These are phyloP conservation scores for Ammopiptanthus mongolicus DNA, from an alignment of 306 rosid genomes.

Conservation along the genomic window DNA sequence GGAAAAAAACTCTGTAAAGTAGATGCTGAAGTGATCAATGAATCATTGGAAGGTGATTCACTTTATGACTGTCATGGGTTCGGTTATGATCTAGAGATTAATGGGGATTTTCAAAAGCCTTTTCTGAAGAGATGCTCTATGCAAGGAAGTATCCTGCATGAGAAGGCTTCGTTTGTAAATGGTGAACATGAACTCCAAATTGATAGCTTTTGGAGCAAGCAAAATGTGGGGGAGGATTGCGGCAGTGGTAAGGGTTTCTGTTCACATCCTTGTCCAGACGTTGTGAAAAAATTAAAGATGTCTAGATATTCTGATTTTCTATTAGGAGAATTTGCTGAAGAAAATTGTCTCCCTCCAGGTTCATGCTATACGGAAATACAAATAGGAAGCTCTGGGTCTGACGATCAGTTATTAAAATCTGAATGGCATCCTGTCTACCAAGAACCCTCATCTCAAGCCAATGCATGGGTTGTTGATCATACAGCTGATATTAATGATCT, in stretches of 20 bases:
- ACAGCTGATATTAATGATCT: constrained; percentile 30
- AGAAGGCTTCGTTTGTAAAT: constrained; percentile 41
- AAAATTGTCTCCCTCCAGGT: constrained; percentile 29
- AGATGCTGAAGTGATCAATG: constrained; percentile 24
- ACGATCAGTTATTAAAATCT: constrained; percentile 28
- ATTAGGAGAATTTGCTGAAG: constrained; percentile 26
- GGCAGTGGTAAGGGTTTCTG: constrained; percentile 22
- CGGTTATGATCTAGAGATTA: constrained; percentile 27
- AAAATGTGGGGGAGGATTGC: constrained; percentile 24
- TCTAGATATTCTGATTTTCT: constrained; percentile 36
- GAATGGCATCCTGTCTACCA: constrained; percentile 30
- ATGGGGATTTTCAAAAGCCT: constrained; percentile 41
- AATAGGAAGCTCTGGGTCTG: constrained; percentile 26
- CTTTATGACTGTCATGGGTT: constrained; percentile 28
- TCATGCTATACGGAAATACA: constrained; percentile 21
- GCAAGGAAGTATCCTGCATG: constrained; percentile 28
- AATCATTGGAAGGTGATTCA: constrained; percentile 30
- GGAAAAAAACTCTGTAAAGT: constrained; percentile 37
- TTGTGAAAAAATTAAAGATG: constrained; percentile 22
- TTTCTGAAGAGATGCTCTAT: constrained; percentile 57
- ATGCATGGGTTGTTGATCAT: constrained; percentile 36
- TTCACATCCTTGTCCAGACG: constrained; percentile 28
- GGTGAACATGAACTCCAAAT: constrained; percentile 30
- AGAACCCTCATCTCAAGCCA: constrained; percentile 25
- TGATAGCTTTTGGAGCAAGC: constrained; percentile 40